Percentiles rank a stretch among this genome's conserved stretches.
Conservation (phyloP, 208 protist genomes). For the Herpetomonas samuelpessoai region DNA sequence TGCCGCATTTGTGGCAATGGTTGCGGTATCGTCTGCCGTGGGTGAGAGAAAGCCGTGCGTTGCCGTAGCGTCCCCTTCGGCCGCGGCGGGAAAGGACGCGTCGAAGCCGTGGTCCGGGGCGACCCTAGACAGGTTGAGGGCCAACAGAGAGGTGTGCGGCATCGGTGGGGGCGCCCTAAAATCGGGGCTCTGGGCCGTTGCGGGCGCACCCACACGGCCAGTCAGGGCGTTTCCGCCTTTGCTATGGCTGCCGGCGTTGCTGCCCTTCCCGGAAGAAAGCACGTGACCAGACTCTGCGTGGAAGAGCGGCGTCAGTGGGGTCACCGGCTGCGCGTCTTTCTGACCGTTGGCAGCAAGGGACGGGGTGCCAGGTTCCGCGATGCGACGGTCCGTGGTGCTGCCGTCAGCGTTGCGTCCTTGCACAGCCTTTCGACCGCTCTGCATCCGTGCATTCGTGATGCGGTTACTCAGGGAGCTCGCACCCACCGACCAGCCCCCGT, state of each 20-base stretch:
- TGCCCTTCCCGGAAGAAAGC: constrained; percentile 1
- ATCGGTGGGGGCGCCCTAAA: background rate
- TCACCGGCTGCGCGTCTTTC: background rate
- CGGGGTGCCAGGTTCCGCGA: constrained; percentile 14
- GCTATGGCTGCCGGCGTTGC: background rate
- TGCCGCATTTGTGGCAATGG: background rate
- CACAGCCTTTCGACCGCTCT: constrained; percentile 3
- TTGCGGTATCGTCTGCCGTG: background rate
- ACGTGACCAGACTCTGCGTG: background rate
- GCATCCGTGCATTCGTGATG: constrained; percentile 8
- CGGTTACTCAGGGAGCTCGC: constrained; percentile 58
- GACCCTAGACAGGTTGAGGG: too few species aligned
- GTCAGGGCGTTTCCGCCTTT: background rate
- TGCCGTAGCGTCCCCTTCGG: background rate
- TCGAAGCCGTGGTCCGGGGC: too few species aligned
- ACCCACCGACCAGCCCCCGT: constrained; percentile 22
- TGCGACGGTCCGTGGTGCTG: background rate
- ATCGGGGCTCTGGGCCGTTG: too few species aligned
- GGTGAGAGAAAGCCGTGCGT: too few species aligned
- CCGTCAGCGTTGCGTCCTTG: background rate
- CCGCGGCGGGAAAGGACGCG: too few species aligned
- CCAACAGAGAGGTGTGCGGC: background rate
- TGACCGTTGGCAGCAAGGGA: constrained; percentile 13
- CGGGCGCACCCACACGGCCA: too few species aligned
- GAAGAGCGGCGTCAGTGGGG: background rate